Evolutionary conservation across 306 rosid genomes (phyloP).

Genomic region (Lagenaria siceraria): DNA sequence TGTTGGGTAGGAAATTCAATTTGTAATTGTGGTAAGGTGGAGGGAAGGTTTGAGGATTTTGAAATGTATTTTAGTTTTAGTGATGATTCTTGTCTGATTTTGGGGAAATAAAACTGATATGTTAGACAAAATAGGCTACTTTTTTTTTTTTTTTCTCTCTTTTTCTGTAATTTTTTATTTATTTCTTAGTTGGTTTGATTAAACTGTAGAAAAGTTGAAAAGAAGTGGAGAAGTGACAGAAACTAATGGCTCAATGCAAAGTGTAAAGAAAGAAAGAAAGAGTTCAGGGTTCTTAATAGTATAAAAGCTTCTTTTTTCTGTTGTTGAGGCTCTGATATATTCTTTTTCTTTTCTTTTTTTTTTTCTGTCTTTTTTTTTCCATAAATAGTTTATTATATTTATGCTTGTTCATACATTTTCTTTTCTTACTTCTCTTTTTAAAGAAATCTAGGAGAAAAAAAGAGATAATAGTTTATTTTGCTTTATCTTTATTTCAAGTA

Average conservation of each 20-base stretch:
- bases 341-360: background rate
- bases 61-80: background rate
- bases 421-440: background rate
- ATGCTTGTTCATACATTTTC: background rate
- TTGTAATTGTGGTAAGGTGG: background rate
- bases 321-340: background rate
- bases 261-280: constrained; percentile 18
- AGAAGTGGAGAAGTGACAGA: constrained; percentile 31
- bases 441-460: background rate
- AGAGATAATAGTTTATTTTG: background rate
- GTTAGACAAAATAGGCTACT: background rate
- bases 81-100: background rate
- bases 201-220: constrained; percentile 19
- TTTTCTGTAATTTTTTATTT: background rate
- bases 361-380: background rate
- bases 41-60: background rate
- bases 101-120: background rate
- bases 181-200: constrained; percentile 8
- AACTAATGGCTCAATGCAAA: constrained; percentile 29
- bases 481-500: background rate
- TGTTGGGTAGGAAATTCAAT: background rate
- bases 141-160: background rate
- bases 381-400: background rate
- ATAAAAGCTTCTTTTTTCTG: background rate
- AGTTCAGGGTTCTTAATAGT: background rate